Evolutionary conservation across 2,329 filamentous ascomycete genomes (phyloP), one percentile per base, ranked within the genome.

Genomic region (Arthrobotrys sinensis): DNA sequence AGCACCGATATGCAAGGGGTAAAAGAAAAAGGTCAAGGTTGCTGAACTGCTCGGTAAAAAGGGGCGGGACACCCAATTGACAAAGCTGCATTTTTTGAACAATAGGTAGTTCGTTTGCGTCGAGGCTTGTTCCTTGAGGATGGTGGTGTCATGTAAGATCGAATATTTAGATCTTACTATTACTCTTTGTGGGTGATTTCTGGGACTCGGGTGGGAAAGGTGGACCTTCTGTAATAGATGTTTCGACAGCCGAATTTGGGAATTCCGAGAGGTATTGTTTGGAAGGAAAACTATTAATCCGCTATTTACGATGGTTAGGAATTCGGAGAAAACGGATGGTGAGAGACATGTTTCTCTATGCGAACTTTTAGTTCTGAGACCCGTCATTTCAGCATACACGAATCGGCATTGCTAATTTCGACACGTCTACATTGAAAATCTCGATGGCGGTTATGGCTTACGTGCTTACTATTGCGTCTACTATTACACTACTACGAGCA

Each of bases 91-190:
- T 60, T 43, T 60, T 43, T 60, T 12, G 55, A 16, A 14, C 4
- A 28, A n/a, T 1, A 45, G 40, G 40, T n/a, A 7, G 2, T 16
- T 16, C 40, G 40, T 45, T 45, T 45, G 24, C 16, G 52, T 40
- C 10, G 16, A 57, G 21, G 38, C 48, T 53, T 55, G 64, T 55
- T 45, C 65, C 65, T 60, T 60, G 65, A 69, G 66, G 66, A 70
- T 70, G 66, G 66, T 68, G 65, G 65, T 70, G 53, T 43, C 53
- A 70, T 69, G 24, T 43, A 11, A 69, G 53, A 69, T 70, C 36
- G 50, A 45, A 45, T 69, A 69, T 57, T 55, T 45, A 48, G 36
- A 53, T 60, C 55, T 60, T 60, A 60, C 55, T 60, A 60, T 60
- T 60, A 60, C 36, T n/a, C 11, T 60, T 52, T 52, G 46, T 57